Conservation (phyloP, 306 rosid species). For the Castanospermum australe region DNA sequence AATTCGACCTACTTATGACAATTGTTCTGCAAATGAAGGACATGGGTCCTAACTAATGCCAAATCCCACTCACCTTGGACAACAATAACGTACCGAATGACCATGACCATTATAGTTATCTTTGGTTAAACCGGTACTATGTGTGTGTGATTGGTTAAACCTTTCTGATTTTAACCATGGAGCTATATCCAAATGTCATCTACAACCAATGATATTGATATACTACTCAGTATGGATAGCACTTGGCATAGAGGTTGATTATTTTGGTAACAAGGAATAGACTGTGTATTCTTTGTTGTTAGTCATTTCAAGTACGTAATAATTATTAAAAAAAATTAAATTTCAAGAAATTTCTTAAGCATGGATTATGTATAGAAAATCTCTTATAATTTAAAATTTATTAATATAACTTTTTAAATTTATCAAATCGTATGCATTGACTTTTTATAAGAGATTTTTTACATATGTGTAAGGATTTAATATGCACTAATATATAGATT, state of each 20-base stretch:
- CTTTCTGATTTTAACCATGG: neutral
- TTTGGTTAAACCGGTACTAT: neutral
- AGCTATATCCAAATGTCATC: neutral
- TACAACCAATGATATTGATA: neutral
- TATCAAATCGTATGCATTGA: too few species aligned
- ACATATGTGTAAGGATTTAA: too few species aligned
- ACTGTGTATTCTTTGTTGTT: too few species aligned
- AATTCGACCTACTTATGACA: neutral
- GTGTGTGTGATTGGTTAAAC: too few species aligned
- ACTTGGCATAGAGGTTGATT: neutral
- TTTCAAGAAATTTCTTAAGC: too few species aligned
- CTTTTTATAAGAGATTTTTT: too few species aligned
- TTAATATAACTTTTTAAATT: too few species aligned
- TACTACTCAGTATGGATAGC: neutral
- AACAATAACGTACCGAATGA: constrained; percentile 21
- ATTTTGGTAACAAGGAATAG: neutral
- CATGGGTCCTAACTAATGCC: constrained; percentile 3
- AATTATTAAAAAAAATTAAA: too few species aligned
- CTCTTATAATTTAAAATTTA: too few species aligned
- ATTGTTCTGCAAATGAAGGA: constrained; percentile 15
- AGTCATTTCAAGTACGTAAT: too few species aligned
- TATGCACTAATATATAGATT: too few species aligned
- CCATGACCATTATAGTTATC: neutral
- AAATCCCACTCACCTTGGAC: constrained; percentile 27
- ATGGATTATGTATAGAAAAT: too few species aligned